Conservation (phyloP, 73 alveolate species). For the Paramecium sonneborni region DNA sequence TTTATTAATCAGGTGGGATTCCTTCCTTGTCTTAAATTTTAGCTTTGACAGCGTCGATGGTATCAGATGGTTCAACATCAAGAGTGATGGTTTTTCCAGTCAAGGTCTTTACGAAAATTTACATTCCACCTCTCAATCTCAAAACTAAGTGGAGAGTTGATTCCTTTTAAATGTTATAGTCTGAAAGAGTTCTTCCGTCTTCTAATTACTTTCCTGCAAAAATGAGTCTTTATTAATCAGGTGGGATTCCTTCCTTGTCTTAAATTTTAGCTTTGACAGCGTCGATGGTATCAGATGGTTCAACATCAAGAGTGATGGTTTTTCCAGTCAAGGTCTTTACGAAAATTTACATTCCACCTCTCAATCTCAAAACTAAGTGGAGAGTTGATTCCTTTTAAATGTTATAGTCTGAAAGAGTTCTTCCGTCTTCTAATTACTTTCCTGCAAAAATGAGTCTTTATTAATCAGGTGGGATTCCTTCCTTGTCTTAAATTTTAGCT, state of each 20-base stretch:
- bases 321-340: conserved; percentile 30
- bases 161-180: conserved; percentile 55
- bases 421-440: conserved; percentile 50
- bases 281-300: conserved; percentile 40
- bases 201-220: conserved; percentile 43
- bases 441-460: conserved; percentile 70
- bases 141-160: conserved; percentile 66
- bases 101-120: conserved; percentile 68
- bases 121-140: conserved; percentile 72
- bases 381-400: conserved; percentile 66
- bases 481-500: conserved; percentile 58
- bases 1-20: conserved; percentile 67
- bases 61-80: conserved; percentile 73
- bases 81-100: conserved; percentile 69
- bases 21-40: conserved; percentile 74
- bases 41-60: conserved; percentile 70
- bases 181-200: conserved; percentile 58
- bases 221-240: conserved; percentile 20
- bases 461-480: conserved; percentile 64
- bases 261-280: neutral
- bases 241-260: conserved; percentile 53
- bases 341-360: conserved; percentile 62
- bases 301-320: conserved; percentile 16
- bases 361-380: conserved; percentile 52
- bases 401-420: conserved; percentile 66